Base-by-base conservation (phyloP, 495 filamentous ascomycete species). In the Penicillium turbatum region DNA sequence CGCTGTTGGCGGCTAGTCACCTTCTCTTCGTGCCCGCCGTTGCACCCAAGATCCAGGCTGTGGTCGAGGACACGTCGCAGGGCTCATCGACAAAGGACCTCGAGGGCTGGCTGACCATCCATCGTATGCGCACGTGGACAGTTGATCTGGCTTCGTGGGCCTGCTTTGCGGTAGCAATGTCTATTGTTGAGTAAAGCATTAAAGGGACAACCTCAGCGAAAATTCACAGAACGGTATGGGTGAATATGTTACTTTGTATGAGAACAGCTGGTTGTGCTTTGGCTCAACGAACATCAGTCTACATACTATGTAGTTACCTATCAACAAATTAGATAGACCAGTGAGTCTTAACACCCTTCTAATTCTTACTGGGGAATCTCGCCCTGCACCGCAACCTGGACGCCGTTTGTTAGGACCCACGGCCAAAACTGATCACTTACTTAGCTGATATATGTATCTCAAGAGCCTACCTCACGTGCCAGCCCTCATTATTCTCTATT, bases 401-500 rank as follows among this genome's bases (percentile, higher is more conserved):
- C 44, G 63, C 63, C 9, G 63, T 66, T 43, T 66, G 63, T 26
- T 63, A 63, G 39, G 63, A 66, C 10, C 55, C 63, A 30, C 63
- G 63, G 2, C 63, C 60, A 15, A 61, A 52, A 38, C 63, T 60
- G 24, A 61, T 61, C 19, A 66, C 34, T 27, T 55, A 53, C 21
- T 63, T 66, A 0, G 63, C 55, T 4, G 55, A n/a, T n/a, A n/a
- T n/a, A n/a, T n/a, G n/a, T n/a, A n/a, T n/a, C n/a, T n/a, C n/a
- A n/a, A n/a, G n/a, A n/a, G n/a, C n/a, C n/a, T n/a, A n/a, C n/a
- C n/a, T n/a, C n/a, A n/a, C n/a, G n/a, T n/a, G n/a, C n/a, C n/a
- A n/a, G n/a, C n/a, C n/a, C n/a, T n/a, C n/a, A n/a, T n/a, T n/a
- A n/a, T n/a, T n/a, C n/a, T n/a, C n/a, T n/a, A n/a, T n/a, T n/a